These are phyloP conservation scores for Pythium grandisporangium DNA, from an alignment of 352 stramenopile species.

Conservation along the genomic window DNA sequence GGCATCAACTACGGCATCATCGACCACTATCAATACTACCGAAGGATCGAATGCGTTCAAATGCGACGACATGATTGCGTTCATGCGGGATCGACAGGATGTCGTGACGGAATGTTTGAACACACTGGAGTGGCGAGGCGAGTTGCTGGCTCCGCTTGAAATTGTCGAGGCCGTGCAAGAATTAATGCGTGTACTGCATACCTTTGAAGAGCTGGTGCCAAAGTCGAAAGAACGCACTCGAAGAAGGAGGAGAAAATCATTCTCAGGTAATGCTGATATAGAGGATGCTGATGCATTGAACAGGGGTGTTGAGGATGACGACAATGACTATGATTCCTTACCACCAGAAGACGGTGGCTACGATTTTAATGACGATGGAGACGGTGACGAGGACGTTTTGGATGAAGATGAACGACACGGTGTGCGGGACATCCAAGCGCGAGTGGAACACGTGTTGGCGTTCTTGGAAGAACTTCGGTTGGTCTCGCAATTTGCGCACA, in stretches of 20 bases:
- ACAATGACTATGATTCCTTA: no score
- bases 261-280: no score
- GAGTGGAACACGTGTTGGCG: constrained; percentile 20
- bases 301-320: no score
- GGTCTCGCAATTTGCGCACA: constrained; percentile 52
- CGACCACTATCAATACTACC: no score
- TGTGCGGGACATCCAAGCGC: background rate
- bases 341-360: background rate
- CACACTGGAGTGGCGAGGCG: background rate
- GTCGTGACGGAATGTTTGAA: constrained; percentile 1
- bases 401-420: background rate
- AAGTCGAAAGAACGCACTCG: background rate
- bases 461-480: constrained; percentile 53
- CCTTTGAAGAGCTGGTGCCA: constrained; percentile 8
- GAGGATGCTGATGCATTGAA: background rate
- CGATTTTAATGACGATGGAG: background rate
- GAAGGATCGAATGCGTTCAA: background rate
- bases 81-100: constrained; percentile 5
- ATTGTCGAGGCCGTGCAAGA: constrained; percentile 7
- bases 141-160: background rate
- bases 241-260: background rate
- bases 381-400: background rate
- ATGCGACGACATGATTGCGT: background rate
- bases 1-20: no score
- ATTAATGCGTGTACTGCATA: constrained; percentile 7